Conservation (phyloP, 1,284 basidiomycete genomes). For the Leccinum pachyderme region DNA sequence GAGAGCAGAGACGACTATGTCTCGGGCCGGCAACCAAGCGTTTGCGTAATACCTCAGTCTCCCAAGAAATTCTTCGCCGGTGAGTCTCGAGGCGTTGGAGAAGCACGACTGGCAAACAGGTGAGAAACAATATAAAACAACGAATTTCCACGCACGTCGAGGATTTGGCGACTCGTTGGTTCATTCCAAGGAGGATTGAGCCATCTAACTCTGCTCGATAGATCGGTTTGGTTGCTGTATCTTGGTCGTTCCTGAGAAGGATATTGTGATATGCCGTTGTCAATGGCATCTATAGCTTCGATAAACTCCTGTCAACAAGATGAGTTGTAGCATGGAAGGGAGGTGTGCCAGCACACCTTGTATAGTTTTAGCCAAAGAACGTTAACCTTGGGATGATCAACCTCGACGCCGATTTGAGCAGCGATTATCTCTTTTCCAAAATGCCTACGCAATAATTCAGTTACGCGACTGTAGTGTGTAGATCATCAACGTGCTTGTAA, state of each 20-base stretch:
- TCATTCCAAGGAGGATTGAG: constrained; percentile 96
- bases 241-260: constrained; percentile 56
- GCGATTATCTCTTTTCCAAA: constrained; percentile 90
- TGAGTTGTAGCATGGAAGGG: constrained; percentile 4
- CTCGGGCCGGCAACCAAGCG: constrained; percentile 91
- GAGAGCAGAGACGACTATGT: constrained; percentile 74
- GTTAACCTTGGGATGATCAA: constrained; percentile 63
- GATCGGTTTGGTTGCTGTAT: constrained; percentile 78
- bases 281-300: constrained; percentile 93
- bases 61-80: constrained; percentile 85
- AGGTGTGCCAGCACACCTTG: constrained; percentile 44
- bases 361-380: constrained; percentile 90
- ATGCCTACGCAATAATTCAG: constrained; percentile 55
- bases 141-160: constrained; percentile 56
- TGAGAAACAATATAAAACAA: constrained; percentile 5
- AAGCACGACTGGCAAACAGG: constrained; percentile 60
- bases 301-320: constrained; percentile 70
- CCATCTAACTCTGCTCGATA: constrained; percentile 76
- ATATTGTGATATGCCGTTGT: constrained; percentile 91
- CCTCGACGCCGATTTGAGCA: constrained; percentile 50
- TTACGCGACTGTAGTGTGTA: not conserved
- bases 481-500: constrained; percentile 70
- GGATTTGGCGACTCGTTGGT: constrained; percentile 51
- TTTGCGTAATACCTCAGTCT: constrained; percentile 82
- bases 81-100: constrained; percentile 74